phyloP scores from a whole-genome alignment of 208 protist species.

The Crithidia bombi region DNA sequence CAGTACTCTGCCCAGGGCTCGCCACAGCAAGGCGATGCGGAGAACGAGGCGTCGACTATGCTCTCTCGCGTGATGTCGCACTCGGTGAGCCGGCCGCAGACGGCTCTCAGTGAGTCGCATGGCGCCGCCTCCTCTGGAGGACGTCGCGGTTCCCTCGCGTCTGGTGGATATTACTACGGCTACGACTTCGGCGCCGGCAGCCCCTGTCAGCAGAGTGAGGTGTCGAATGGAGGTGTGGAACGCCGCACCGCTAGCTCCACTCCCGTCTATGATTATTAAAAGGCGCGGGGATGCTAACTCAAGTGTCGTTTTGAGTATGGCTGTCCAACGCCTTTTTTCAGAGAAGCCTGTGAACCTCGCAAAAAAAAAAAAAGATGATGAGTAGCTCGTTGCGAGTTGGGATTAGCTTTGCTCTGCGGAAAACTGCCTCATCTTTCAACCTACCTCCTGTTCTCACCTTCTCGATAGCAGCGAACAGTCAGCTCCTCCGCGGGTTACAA shows the following conservation, averaged over 20 bases:
- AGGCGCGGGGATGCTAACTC: neutral
- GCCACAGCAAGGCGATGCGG: neutral
- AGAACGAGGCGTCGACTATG: conserved; percentile 16
- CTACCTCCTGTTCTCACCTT: too few species aligned
- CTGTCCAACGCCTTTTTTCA: too few species aligned
- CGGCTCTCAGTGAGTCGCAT: conserved; percentile 12
- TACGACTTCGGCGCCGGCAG: conserved; percentile 34
- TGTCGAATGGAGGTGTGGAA: neutral
- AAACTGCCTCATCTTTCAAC: too few species aligned
- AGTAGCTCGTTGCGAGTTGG: too few species aligned
- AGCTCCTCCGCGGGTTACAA: too few species aligned
- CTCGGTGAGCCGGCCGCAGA: conserved; percentile 4
- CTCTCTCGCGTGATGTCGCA: conserved; percentile 11
- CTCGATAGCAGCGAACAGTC: too few species aligned
- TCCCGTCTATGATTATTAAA: conserved; percentile 9
- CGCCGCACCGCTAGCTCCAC: conserved; percentile 1
- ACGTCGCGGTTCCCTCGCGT: conserved; percentile 12
- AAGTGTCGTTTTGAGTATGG: too few species aligned
- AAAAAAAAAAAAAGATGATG: too few species aligned
- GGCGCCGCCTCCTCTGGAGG: neutral
- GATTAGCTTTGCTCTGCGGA: too few species aligned
- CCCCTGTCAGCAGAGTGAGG: conserved; percentile 18
- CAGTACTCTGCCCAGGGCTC: conserved; percentile 27
- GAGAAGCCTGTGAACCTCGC: too few species aligned
- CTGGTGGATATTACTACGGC: conserved; percentile 37